phyloP scores from a whole-genome alignment of 2,329 filamentous ascomycete species.

The Venturia nashicola region DNA sequence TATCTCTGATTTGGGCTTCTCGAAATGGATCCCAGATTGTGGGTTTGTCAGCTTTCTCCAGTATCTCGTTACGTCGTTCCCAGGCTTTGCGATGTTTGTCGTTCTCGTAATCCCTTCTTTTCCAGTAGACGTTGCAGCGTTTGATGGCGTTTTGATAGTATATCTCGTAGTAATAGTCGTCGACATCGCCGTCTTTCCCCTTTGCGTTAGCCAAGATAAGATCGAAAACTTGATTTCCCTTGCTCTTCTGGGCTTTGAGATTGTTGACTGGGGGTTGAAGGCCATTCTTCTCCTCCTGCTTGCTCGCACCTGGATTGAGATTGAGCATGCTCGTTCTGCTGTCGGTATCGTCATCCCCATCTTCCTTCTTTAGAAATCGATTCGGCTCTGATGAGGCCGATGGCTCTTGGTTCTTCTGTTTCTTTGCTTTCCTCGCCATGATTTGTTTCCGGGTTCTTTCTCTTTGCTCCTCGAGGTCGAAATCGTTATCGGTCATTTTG shows the following conservation, averaged over 20 bases:
- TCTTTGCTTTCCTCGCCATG: neutral
- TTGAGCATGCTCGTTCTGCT: too few species aligned
- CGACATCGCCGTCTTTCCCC: neutral
- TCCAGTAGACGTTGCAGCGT: neutral
- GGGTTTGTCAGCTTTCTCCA: neutral
- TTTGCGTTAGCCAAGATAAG: neutral
- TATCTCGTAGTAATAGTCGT: neutral
- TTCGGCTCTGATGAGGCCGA: neutral
- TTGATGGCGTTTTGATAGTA: neutral
- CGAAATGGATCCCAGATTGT: neutral
- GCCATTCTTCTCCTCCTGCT: neutral
- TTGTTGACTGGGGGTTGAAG: neutral
- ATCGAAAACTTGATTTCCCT: neutral
- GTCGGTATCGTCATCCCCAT: too few species aligned
- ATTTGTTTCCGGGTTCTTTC: neutral
- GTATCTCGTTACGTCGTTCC: neutral
- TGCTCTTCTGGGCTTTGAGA: neutral
- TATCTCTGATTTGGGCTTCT: neutral
- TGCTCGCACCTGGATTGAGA: neutral
- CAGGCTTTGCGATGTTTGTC: neutral
- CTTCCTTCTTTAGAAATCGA: neutral
- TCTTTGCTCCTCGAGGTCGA: neutral
- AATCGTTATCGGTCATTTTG: neutral
- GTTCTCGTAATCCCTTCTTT: neutral
- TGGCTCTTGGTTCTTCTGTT: neutral